A percentile compares a stretch with the other conserved stretches of the same genome.
Evolutionary conservation across 495 filamentous ascomycete genomes (phyloP).

Genomic region (Chaetomium tenue): DNA sequence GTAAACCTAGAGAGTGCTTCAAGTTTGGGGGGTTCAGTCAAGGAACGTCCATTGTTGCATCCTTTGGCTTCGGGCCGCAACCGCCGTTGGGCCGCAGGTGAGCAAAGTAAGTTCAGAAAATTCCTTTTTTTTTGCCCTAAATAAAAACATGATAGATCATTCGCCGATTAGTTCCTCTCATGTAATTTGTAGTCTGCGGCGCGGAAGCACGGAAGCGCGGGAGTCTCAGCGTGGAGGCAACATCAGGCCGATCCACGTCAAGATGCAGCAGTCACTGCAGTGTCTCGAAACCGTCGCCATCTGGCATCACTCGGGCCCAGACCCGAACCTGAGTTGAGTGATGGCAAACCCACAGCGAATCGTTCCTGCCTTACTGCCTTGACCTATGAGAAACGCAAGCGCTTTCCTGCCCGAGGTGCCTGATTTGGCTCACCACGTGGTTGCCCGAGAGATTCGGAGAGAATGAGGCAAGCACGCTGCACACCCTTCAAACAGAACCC

Average conservation of each 20-base stretch:
- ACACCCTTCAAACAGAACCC: neutral
- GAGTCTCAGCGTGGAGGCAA: neutral
- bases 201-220: neutral
- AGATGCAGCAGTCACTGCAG: neutral
- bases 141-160: neutral
- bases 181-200: neutral
- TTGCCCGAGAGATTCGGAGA: neutral
- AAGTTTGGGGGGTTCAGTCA: neutral
- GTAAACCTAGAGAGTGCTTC: neutral
- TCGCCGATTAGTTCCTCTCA: neutral
- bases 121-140: neutral
- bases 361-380: neutral
- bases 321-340: neutral
- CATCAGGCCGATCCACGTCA: slow-evolving; percentile 20
- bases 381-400: neutral
- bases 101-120: neutral
- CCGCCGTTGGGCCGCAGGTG: slow-evolving; percentile 3
- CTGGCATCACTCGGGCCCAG: slow-evolving; percentile 1
- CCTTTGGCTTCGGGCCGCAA: slow-evolving; percentile 12
- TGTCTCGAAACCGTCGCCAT: neutral
- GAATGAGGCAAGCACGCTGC: neutral
- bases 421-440: slow-evolving; percentile 25
- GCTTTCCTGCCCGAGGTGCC: neutral
- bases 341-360: slow-evolving; percentile 1
- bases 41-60: neutral